Evolutionary conservation across 176 grass and related monocot genomes (phyloP).

Genomic region (Carex pumila): DNA sequence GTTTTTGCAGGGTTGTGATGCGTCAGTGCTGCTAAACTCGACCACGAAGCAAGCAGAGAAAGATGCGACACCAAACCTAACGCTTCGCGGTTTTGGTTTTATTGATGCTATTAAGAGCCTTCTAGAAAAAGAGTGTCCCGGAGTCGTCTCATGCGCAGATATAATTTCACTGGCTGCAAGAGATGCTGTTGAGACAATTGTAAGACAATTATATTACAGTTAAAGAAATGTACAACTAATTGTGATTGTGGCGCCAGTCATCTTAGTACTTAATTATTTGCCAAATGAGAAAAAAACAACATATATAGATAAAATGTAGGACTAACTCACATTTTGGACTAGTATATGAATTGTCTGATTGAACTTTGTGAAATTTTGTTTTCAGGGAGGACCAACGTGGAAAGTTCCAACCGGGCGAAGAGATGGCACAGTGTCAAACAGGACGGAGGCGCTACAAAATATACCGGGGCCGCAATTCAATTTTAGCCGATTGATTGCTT

Average conservation of each 20-base stretch:
- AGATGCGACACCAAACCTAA: conserved; percentile 51
- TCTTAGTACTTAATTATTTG: not conserved
- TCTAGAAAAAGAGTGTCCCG: conserved; percentile 83
- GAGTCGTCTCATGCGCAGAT: conserved; percentile 90
- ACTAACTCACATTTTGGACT: not conserved
- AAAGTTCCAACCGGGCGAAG: conserved; percentile 73
- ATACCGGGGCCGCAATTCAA: conserved; percentile 60
- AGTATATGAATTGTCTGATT: not conserved
- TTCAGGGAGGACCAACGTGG: conserved; percentile 82
- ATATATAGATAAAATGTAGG: not conserved
- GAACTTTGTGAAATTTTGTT: not conserved
- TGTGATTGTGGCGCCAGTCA: not conserved
- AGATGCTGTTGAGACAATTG: conserved; percentile 63
- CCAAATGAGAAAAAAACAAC: not conserved
- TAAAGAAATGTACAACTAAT: not conserved
- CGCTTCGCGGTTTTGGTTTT: conserved; percentile 75
- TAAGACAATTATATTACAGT: not conserved
- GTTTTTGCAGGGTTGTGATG: conserved; percentile 73
- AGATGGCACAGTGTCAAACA: conserved; percentile 62
- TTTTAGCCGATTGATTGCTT: conserved; percentile 47
- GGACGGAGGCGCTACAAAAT: conserved; percentile 51
- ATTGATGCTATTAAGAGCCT: conserved; percentile 58
- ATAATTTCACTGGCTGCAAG: conserved; percentile 59
- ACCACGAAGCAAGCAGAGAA: conserved; percentile 48
- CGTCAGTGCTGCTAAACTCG: conserved; percentile 70